A percentile compares a stretch with the other conserved stretches of the same genome.
Conservation (phyloP, 345 rosid species). For the Noccaea bulbosa region DNA sequence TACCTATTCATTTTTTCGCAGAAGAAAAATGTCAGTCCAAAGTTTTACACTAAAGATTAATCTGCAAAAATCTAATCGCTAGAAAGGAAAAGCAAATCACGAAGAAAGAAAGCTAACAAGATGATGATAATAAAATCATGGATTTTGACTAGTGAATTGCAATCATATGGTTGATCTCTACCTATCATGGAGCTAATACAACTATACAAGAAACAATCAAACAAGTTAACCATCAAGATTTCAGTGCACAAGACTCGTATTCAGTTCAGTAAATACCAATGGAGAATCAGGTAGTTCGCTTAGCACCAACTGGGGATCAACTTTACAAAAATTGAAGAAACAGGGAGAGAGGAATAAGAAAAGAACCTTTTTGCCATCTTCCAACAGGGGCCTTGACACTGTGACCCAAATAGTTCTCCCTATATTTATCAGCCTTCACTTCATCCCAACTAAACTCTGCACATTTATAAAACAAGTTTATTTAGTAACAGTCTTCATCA, state of each 20-base stretch:
- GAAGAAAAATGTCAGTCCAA: constrained; percentile 26
- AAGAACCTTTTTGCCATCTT: constrained; percentile 93
- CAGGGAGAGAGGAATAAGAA: background rate
- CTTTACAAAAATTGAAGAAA: background rate
- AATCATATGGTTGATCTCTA: background rate
- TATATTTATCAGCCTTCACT: constrained; percentile 85
- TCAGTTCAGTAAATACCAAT: background rate
- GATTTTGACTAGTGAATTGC: background rate
- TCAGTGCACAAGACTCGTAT: background rate
- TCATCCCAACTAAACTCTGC: constrained; percentile 96
- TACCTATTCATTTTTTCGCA: constrained; percentile 53
- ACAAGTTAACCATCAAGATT: background rate
- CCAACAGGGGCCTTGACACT: constrained; percentile 97
- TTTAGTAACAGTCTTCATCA: constrained; percentile 5
- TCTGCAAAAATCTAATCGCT: background rate
- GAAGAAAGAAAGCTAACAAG: background rate
- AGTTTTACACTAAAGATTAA: background rate
- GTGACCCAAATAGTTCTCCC: constrained; percentile 95
- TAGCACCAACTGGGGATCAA: background rate
- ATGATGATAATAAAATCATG: background rate
- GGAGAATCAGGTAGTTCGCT: background rate
- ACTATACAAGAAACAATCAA: constrained; percentile 1
- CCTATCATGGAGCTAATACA: constrained; percentile 4
- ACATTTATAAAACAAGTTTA: constrained; percentile 7
- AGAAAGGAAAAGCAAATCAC: background rate